Conservation (phyloP, 345 rosid genomes). For the Physaria fendleri region DNA sequence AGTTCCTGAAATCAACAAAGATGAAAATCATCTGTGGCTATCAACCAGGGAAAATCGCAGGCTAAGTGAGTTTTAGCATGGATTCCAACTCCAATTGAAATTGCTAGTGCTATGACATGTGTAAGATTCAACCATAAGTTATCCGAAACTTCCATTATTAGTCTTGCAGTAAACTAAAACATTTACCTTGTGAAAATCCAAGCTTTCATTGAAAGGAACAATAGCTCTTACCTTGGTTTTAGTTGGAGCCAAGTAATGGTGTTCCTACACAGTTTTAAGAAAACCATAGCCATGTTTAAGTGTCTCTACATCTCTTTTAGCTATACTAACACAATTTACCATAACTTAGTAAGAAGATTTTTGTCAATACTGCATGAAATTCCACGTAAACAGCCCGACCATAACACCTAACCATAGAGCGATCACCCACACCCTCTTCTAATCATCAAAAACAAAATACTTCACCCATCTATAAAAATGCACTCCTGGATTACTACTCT, state of each 20-base stretch:
- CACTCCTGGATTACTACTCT: constrained; percentile 36
- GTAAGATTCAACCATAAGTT: constrained; percentile 1
- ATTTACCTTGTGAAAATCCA: constrained; percentile 80
- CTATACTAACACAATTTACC: constrained; percentile 60
- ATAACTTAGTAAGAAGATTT: constrained; percentile 53
- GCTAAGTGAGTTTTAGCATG: constrained; percentile 56
- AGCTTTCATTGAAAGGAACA: constrained; percentile 75
- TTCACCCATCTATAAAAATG: constrained; percentile 31
- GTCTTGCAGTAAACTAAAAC: not conserved
- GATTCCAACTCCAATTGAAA: constrained; percentile 51
- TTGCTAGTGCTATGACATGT: constrained; percentile 64
- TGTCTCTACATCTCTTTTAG: constrained; percentile 80
- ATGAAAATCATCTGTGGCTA: constrained; percentile 46
- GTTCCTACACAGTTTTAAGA: constrained; percentile 68
- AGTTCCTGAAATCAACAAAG: no score
- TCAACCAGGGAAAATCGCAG: constrained; percentile 68
- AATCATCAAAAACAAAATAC: constrained; percentile 59
- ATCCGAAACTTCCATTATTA: not conserved
- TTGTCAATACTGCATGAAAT: constrained; percentile 41
- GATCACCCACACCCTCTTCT: constrained; percentile 75
- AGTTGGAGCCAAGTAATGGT: constrained; percentile 79
- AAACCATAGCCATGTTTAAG: constrained; percentile 73
- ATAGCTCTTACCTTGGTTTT: constrained; percentile 47
- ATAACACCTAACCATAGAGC: constrained; percentile 53
- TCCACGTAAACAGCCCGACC: constrained; percentile 60